These are phyloP conservation scores for Terana coerulea DNA, from an alignment of 768 basidiomycete genomes.

Conservation along the genomic window DNA sequence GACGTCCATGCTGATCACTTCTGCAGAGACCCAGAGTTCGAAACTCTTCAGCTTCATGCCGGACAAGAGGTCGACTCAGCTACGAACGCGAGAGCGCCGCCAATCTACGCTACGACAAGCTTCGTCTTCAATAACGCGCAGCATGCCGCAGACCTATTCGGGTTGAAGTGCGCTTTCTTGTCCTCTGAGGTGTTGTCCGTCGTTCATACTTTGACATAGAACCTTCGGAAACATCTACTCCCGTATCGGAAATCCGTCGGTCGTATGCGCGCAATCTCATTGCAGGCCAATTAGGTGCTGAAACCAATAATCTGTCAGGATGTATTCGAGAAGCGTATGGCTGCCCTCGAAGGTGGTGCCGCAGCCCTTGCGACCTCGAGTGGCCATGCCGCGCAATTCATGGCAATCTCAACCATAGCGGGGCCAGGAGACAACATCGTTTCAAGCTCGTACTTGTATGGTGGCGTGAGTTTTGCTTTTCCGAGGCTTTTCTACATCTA, in stretches of 20 bases:
- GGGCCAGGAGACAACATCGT: constrained; percentile 75
- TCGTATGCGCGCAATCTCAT: constrained; percentile 35
- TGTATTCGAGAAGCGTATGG: constrained; percentile 76
- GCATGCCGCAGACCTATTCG: constrained; percentile 75
- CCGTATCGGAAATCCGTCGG: constrained; percentile 66
- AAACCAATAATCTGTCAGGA: constrained; percentile 37
- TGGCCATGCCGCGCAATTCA: constrained; percentile 76
- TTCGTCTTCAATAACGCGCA: constrained; percentile 72
- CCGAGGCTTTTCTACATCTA: too few species aligned
- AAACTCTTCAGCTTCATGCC: constrained; percentile 77
- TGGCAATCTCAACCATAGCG: constrained; percentile 60
- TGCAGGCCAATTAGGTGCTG: neutral
- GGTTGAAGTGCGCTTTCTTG: constrained; percentile 39
- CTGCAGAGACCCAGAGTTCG: constrained; percentile 57
- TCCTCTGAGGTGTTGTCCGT: neutral
- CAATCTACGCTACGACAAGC: constrained; percentile 72
- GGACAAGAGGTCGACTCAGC: constrained; percentile 62
- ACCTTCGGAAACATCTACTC: constrained; percentile 61
- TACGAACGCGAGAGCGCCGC: constrained; percentile 72
- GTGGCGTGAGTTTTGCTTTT: constrained; percentile 58
- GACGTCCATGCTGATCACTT: neutral
- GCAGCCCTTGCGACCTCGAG: constrained; percentile 73
- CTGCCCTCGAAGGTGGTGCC: constrained; percentile 75
- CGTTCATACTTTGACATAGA: constrained; percentile 24
- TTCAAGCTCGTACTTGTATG: constrained; percentile 62